phyloP scores from a whole-genome alignment of 1,284 basidiomycete genomes.

The Cutaneotrichosporon cyanovorans region DNA sequence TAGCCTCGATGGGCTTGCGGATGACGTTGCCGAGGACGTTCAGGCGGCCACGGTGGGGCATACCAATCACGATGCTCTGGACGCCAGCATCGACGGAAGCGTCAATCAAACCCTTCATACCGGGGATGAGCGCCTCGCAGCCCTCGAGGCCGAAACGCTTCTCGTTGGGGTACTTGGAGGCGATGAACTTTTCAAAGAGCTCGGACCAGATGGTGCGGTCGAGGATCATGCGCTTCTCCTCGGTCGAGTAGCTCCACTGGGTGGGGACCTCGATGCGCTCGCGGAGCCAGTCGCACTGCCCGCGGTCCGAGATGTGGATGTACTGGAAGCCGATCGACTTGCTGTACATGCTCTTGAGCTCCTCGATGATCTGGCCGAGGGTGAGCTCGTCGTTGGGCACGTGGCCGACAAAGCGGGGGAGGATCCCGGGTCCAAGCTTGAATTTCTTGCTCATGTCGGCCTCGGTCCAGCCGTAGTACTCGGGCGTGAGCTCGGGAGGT shows the following conservation, averaged over 20 bases:
- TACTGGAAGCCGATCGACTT: conserved; percentile 89
- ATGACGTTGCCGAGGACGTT: conserved; percentile 99
- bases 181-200: conserved; percentile 97
- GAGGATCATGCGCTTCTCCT: conserved; percentile 98
- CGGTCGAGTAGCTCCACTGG: conserved; percentile 96
- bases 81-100: conserved; percentile 94
- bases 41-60: conserved; percentile 98
- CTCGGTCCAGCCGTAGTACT: conserved; percentile 90
- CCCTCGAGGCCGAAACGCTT: conserved; percentile 99
- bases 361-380: conserved; percentile 84
- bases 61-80: conserved; percentile 93
- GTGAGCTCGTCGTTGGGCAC: conserved; percentile 70
- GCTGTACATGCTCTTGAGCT: conserved; percentile 94
- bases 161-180: conserved; percentile 98
- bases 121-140: conserved; percentile 93
- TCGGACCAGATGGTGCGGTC: conserved; percentile 99
- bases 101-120: conserved; percentile 99
- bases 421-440: conserved; percentile 86
- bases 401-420: conserved; percentile 73
- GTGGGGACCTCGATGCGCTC: conserved; percentile 92
- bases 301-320: conserved; percentile 96
- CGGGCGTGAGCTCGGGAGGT: conserved; percentile 83
- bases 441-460: conserved; percentile 91
- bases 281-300: conserved; percentile 98
- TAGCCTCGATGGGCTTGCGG: conserved; percentile 95